Conservation (phyloP, 2,329 filamentous ascomycete genomes). For the Pseudogymnoascus sp. region DNA sequence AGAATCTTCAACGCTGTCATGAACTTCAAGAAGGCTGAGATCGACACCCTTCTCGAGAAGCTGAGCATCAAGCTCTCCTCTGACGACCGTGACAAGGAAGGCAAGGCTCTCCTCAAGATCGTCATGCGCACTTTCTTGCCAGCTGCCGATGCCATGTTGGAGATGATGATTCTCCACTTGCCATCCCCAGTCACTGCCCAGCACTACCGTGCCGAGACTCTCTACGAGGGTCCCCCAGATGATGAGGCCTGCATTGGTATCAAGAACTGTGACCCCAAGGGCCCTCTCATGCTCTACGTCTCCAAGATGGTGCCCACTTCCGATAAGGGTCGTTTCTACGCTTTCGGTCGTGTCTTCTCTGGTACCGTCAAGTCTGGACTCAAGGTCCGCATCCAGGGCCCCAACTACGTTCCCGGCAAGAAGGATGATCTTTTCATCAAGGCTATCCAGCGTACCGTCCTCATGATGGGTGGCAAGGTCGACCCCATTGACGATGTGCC, state of each 20-base stretch:
- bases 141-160: slow-evolving; percentile 92
- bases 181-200: slow-evolving; percentile 94
- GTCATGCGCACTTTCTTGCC: slow-evolving; percentile 99
- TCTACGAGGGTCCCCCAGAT: slow-evolving; percentile 95
- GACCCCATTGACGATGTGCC: slow-evolving; percentile 99
- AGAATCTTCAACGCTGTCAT: slow-evolving; percentile 94
- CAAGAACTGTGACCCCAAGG: slow-evolving; percentile 97
- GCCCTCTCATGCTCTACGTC: slow-evolving; percentile 98
- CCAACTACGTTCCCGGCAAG: slow-evolving; percentile 96
- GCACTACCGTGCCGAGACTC: slow-evolving; percentile 94
- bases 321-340: slow-evolving; percentile 99
- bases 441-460: slow-evolving; percentile 98
- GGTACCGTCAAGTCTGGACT: slow-evolving; percentile 96
- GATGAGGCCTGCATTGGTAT: slow-evolving; percentile 92
- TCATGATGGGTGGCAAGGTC: slow-evolving; percentile 99
- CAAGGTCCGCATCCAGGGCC: slow-evolving; percentile 99
- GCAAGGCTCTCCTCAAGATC: slow-evolving; percentile 95
- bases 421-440: slow-evolving; percentile 99
- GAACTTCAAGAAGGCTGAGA: slow-evolving; percentile 98
- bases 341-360: slow-evolving; percentile 99
- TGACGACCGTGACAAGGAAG: slow-evolving; percentile 89
- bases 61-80: slow-evolving; percentile 81
- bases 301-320: slow-evolving; percentile 99
- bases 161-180: slow-evolving; percentile 99
- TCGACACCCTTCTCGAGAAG: slow-evolving; percentile 76